Evolutionary conservation across 2,329 filamentous ascomycete species (phyloP).

Genomic region (Colletotrichum spaethianum): DNA sequence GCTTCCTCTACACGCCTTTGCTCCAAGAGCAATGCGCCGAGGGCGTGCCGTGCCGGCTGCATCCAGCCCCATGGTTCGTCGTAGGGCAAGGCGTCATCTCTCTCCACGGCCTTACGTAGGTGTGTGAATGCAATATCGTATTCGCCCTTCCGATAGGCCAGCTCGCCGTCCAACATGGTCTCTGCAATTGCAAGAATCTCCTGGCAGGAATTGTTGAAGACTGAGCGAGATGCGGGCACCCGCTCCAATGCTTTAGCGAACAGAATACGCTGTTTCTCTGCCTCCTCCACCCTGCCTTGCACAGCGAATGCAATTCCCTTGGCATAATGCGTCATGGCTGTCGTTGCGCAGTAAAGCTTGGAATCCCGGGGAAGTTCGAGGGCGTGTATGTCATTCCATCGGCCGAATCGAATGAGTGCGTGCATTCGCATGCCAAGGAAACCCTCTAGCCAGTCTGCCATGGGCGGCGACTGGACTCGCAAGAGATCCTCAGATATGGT

Average conservation of each 20-base stretch:
- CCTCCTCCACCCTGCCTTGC: slow-evolving; percentile 66
- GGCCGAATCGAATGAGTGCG: slow-evolving; percentile 80
- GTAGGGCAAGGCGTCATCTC: slow-evolving; percentile 76
- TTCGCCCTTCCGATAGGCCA: slow-evolving; percentile 77
- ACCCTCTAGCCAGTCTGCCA: slow-evolving; percentile 85
- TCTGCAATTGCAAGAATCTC: slow-evolving; percentile 75
- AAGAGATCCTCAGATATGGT: slow-evolving; percentile 76
- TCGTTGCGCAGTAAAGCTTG: slow-evolving; percentile 77
- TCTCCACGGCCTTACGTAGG: slow-evolving; percentile 69
- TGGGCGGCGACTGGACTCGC: slow-evolving; percentile 75
- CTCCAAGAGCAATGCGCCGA: slow-evolving; percentile 78
- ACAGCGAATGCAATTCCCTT: slow-evolving; percentile 78
- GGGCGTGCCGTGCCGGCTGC: slow-evolving; percentile 80
- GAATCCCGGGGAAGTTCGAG: slow-evolving; percentile 70
- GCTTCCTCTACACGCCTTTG: slow-evolving; percentile 73
- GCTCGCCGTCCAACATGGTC: slow-evolving; percentile 81
- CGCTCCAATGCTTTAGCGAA: slow-evolving; percentile 66
- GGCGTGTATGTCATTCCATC: slow-evolving; percentile 76
- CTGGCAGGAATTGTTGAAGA: slow-evolving; percentile 77
- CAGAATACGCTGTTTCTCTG: slow-evolving; percentile 62
- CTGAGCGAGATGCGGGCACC: slow-evolving; percentile 72
- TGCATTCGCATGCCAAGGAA: slow-evolving; percentile 79
- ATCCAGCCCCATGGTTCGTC: slow-evolving; percentile 87
- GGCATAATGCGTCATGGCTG: slow-evolving; percentile 77
- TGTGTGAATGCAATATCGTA: slow-evolving; percentile 71